Base-by-base conservation (phyloP, 805 yeast species). In the Blastobotrys attinorum region DNA sequence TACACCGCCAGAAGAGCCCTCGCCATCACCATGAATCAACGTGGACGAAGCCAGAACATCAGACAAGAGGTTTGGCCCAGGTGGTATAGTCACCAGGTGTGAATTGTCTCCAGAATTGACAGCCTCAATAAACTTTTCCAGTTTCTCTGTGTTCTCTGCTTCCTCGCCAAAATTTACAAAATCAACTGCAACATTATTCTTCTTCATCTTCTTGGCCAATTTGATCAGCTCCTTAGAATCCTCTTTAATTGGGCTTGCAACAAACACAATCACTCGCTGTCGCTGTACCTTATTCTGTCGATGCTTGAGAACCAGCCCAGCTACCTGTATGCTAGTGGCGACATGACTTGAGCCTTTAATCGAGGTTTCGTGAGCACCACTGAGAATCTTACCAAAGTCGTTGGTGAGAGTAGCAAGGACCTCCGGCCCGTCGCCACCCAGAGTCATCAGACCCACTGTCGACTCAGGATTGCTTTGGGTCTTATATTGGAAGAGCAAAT, bases 151-250 rank as follows among this genome's bases (percentile, higher is more conserved):
- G 65, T 92, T 90, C 45, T 71, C 67, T 31, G 75, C 73, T 53
- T 83, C 88, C 67, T 90, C 96, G 40, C 98, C 99, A 59, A 88
- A 90, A 62, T 83, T 86, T 62, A 92, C 77, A 47, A 92, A 72
- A 61, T 92, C 98, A 36, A 92, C 73, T 11, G 96, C 88, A 40
- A 92, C 75, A 57, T 79, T 85, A 64, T 92, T 92, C 71, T 90
- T 90, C 72, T 89, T 92, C 79, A 92, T 76, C 62, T 82, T 82
- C 67, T 86, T 87, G 31, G 96, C 97, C 60, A 92, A 72, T 58
- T 77, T 83, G 56, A 83, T 83, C 51, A 92, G 72, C 20, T 83
- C 90, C 56, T 75, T 76, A 44, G 77, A 81, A 13, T 71, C 65
- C 46, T 84, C 92, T 22, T 60, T 63, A 38, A 92, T 71, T 23